Base-by-base conservation (phyloP, 2,329 filamentous ascomycete genomes). In the Colletotrichum sp. region DNA sequence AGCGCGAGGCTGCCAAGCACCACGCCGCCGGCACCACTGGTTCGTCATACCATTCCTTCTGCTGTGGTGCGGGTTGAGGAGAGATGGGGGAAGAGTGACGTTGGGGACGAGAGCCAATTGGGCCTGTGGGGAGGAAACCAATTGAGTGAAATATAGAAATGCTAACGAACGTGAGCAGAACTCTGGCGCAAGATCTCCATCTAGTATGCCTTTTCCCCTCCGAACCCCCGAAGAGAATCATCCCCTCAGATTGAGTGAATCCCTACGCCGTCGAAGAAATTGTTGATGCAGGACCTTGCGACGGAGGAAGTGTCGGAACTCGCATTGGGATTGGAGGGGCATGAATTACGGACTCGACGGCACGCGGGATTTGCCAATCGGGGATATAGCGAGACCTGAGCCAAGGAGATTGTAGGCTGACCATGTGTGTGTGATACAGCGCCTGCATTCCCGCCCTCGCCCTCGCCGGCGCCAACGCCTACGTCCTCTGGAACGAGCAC, bases 151-250 rank as follows among this genome's bases (percentile, higher is more conserved):
- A 26, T 24, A 13, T n/a, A 10, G 7, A 32, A 34, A 12, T 28
- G 55, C 72, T 75, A 59, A 75, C 69, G n/a, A 24, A 28, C 66
- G 44, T 68, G 64, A 76, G 79, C 84, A 98, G 96, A 95, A 83
- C 92, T 98, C 83, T 99, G 97, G 97, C 93, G 92, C 87, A 99
- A 98, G 91, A 93, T 99, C 82, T 97, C 95, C 79, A 90, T 98
- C 90, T 99, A 95, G 96, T 98, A 95, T 88, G 95, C 89, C 80
- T 71, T 79, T 79, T 71, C 75, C 67, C 55, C 44, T 26, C 66
- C 64, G 18, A 26, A 30, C 9, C 15, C 55, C 57, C 62, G 34
- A 26, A 36, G 3, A 36, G 7, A 16, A 68, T 21, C 6, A 16
- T 0, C 4, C 24, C 4, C 13, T 49, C 24, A 15, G 15, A 52